phyloP scores from a whole-genome alignment of 805 yeast species.

The Ogataea nonfermentans region DNA sequence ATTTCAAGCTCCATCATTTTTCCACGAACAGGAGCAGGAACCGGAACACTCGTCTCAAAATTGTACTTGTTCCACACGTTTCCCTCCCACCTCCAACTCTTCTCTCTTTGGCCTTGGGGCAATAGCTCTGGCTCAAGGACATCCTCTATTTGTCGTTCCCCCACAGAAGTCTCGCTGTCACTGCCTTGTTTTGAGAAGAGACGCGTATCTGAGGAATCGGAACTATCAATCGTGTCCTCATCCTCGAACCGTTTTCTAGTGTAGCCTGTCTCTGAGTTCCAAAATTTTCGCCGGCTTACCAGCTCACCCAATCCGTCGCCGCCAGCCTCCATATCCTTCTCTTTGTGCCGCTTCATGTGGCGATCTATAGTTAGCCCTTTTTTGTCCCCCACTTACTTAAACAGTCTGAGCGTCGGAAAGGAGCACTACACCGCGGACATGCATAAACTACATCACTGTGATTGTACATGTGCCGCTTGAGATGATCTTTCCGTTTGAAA shows the following conservation, averaged over 20 bases:
- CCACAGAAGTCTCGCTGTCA: constrained; percentile 4
- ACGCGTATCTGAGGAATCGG: constrained; percentile 5
- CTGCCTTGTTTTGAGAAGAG: constrained; percentile 5
- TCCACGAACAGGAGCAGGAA: neutral
- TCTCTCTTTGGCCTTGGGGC: neutral
- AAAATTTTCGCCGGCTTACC: constrained; percentile 5
- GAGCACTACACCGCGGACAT: constrained; percentile 16
- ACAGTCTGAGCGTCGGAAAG: constrained; percentile 16
- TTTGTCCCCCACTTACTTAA: constrained; percentile 10
- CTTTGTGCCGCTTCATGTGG: constrained; percentile 17
- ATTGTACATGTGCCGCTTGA: constrained; percentile 18
- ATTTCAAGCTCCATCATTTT: neutral
- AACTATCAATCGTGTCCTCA: neutral
- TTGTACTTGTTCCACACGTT: constrained; percentile 2
- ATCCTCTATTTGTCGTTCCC: neutral
- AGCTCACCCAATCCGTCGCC: constrained; percentile 14
- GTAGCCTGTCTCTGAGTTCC: constrained; percentile 9
- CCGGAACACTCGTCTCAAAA: neutral
- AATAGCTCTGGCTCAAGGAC: constrained; percentile 7
- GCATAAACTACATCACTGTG: constrained; percentile 9
- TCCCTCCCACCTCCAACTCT: too few species aligned
- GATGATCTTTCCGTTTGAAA: constrained; percentile 22
- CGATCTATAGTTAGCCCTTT: constrained; percentile 12
- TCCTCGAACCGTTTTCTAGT: neutral
- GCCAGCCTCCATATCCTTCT: constrained; percentile 18